Evolutionary conservation across 2,329 filamentous ascomycete genomes (phyloP), one percentile per base, ranked within the genome.

Genomic region (Juglanconis juglandina): DNA sequence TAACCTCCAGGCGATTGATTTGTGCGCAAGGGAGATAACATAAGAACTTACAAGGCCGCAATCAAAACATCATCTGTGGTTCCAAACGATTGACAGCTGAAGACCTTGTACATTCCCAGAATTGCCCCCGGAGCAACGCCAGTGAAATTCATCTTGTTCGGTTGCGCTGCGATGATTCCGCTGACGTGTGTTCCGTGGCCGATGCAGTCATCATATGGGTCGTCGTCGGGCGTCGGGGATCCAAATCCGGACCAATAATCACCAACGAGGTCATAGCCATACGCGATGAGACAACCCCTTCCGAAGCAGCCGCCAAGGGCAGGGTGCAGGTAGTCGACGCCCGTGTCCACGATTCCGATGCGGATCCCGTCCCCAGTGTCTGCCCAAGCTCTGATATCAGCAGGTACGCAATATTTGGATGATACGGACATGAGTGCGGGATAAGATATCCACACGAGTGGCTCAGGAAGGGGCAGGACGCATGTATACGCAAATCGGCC

Each of bases 261-360:
- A 4, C 77, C 79, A 7, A 77, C 72, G 54, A 82, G 72, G 58
- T 82, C 79, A 60, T 75, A 77, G 2, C 81, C 81, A 61, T 75
- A 75, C 6, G 73, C 71, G 11, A 84, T 74, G 34, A 80, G 71
- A 64, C 75, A 81, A 0, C 78, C 80, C 14, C 72, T 65, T 2
- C 81, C 81, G 62, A 83, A 83, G 54, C 80, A 79, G 4, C 80
- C 80, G 11, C 81, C 81, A 1, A 84, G 75, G 7, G 79, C 78
- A 11, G 79, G 79, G 60, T 81, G 80, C 8, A 67, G 73, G 66
- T 83, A 83, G 66, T 84, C 81, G 33, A 82, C 70, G 4, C 69
- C 68, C 0, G 66, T 68, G 61, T 79, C 75, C 49, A 80, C 69
- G 35, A 81, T 68, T 5, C 71, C 78, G 17, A 82, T 70, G 30